phyloP scores from a whole-genome alignment of 1,284 basidiomycete genomes.

The Apiotrichum veenhuisii region DNA sequence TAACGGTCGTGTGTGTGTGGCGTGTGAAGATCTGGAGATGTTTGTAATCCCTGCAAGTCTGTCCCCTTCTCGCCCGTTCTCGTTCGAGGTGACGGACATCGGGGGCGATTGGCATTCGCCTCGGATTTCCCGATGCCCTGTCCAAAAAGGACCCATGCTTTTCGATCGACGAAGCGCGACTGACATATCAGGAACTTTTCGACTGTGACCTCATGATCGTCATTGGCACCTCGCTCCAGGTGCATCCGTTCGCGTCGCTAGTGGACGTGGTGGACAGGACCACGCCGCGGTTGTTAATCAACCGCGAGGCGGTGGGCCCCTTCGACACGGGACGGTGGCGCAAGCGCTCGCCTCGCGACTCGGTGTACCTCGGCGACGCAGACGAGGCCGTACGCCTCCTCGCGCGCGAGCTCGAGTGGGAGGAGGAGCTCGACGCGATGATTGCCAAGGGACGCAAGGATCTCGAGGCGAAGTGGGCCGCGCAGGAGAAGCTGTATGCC shows the following conservation, averaged over 20 bases:
- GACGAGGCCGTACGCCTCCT: constrained; percentile 41
- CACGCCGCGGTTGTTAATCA: constrained; percentile 55
- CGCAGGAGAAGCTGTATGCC: constrained; percentile 6
- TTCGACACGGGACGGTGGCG: constrained; percentile 16
- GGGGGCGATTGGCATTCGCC: no score
- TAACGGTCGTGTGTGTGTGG: no score
- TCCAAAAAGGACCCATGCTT: no score
- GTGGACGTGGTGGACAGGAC: constrained; percentile 48
- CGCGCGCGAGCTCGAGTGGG: constrained; percentile 44
- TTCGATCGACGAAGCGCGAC: not conserved
- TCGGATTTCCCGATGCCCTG: not conserved
- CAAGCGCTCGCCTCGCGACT: constrained; percentile 29
- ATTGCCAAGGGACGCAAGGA: constrained; percentile 25
- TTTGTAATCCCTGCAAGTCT: no score
- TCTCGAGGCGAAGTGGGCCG: constrained; percentile 32
- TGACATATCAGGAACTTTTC: constrained; percentile 12
- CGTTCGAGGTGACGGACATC: no score
- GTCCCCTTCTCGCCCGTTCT: no score
- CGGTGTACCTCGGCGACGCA: constrained; percentile 47
- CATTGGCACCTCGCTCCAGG: constrained; percentile 75
- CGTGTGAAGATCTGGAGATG: no score
- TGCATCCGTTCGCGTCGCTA: constrained; percentile 57
- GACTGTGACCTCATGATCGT: constrained; percentile 82
- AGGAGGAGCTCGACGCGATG: constrained; percentile 38
- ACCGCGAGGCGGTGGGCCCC: constrained; percentile 55